These are phyloP conservation scores for Ustulina deusta DNA, from an alignment of 2,329 filamentous ascomycete species.

Conservation along the genomic window DNA sequence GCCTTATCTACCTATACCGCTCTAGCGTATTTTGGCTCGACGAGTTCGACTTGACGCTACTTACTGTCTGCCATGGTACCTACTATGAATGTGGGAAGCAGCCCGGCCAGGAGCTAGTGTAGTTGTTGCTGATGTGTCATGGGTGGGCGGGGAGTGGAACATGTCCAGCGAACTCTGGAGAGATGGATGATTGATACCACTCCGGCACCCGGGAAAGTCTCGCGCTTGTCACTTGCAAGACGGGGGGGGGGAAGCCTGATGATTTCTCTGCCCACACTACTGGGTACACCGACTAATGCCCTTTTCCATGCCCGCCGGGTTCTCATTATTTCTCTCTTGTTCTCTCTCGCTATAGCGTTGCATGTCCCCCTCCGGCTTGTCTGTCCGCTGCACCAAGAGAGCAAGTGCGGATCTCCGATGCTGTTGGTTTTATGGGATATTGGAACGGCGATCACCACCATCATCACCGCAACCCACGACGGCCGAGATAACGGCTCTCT, in stretches of 20 bases:
- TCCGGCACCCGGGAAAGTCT: not conserved
- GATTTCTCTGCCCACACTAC: too few relatives aligned
- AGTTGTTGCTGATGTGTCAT: not conserved
- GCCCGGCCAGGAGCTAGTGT: not conserved
- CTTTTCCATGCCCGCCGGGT: slow-evolving; percentile 9
- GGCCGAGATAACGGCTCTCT: not conserved
- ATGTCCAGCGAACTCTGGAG: too few relatives aligned
- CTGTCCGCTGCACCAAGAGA: not conserved
- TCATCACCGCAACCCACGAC: too few relatives aligned
- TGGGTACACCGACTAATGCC: not conserved
- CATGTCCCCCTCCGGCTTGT: slow-evolving; percentile 1
- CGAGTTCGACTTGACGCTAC: slow-evolving; percentile 3
- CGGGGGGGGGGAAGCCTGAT: not conserved
- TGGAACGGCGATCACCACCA: not conserved
- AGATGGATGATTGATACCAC: not conserved
- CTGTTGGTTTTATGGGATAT: not conserved
- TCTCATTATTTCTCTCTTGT: not conserved
- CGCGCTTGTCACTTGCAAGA: not conserved
- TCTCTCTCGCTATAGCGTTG: not conserved
- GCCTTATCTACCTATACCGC: not conserved
- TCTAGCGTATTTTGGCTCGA: slow-evolving; percentile 1
- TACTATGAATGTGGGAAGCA: not conserved
- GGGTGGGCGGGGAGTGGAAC: not conserved
- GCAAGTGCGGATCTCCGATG: not conserved
- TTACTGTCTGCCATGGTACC: not conserved